Evolutionary conservation across 2,329 filamentous ascomycete genomes (phyloP), one percentile per base, ranked within the genome.

Genomic region (Penicillium sp.): DNA sequence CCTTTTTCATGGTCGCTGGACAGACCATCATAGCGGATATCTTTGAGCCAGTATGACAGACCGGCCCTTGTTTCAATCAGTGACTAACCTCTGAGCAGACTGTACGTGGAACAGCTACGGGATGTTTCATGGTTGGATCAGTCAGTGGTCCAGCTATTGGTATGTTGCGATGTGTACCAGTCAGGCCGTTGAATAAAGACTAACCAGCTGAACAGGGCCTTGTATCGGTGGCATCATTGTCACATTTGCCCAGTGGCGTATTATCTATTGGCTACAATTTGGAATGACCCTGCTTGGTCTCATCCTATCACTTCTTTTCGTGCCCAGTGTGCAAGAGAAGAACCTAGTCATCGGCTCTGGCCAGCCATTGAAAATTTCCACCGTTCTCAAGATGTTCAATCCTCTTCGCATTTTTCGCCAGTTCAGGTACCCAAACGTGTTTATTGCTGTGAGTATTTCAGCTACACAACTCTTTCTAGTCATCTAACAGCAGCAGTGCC

Each of bases 141-240:
- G 74, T 78, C 9, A 64, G 69, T 45, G 77, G 77, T 0, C 75
- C 76, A 52, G 74, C 76, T 11, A 64, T 77, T 50, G 74, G 74
- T 76, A 65, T 45, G 52, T 55, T 18, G 3, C 7, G 21, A n/a
- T 32, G 11, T 10, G 5, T 3, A 4, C 13, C 18, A 21, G 14
- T 4, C 3, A 0, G 32, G 14, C 32, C 11, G 1, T 32, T n/a
- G 18, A 6, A 27, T 40, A 27, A 13, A 6, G 16, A 41, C 43
- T 63, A 16, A 64, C 39, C 16, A n/a, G 14, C 10, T 16, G 8
- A 14, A 13, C 42, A 72, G 70, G 68, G 7, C 73, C 74, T 9
- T 88, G 90, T 63, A 77, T 92, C 9, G 88, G 88, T 27, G 89
- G 89, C 32, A 84, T 92, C 48, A 89, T 93, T 49, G 88, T 92